Evolutionary conservation across 345 rosid species (phyloP).

Genomic region (Fremontodendron californicum): DNA sequence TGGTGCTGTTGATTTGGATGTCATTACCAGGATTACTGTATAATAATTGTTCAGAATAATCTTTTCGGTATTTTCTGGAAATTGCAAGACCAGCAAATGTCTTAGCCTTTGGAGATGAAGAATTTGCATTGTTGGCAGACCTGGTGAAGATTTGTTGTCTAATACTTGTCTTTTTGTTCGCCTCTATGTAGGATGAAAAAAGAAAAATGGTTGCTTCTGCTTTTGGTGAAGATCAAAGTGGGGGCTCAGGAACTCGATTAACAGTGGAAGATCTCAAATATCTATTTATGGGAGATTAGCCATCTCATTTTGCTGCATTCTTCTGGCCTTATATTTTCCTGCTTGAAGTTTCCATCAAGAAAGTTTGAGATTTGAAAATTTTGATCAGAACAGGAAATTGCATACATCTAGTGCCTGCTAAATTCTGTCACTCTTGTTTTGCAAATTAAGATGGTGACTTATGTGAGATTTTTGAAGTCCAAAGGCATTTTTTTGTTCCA

Average conservation of each 20-base stretch:
- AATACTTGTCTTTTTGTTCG: not conserved
- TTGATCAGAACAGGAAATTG: conserved; percentile 33
- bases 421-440: conserved; percentile 21
- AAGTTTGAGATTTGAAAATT: conserved; percentile 16
- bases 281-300: conserved; percentile 35
- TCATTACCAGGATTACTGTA: not conserved
- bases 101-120: not conserved
- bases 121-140: not conserved
- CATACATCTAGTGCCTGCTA: conserved; percentile 14
- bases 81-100: not conserved
- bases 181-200: conserved; percentile 67
- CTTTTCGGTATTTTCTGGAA: not conserved
- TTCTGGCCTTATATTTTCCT: not conserved
- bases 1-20: not conserved
- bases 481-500: conserved; percentile 35
- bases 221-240: conserved; percentile 86
- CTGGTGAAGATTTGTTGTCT: not conserved
- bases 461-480: conserved; percentile 21
- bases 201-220: conserved; percentile 95
- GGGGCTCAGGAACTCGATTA: conserved; percentile 63
- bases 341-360: conserved; percentile 7
- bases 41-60: not conserved
- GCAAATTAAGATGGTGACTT: conserved; percentile 20
- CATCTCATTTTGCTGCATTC: not conserved
- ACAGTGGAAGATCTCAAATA: conserved; percentile 85